Conservation (phyloP, 2,329 filamentous ascomycete species). For the Talaromyces verruculosus region DNA sequence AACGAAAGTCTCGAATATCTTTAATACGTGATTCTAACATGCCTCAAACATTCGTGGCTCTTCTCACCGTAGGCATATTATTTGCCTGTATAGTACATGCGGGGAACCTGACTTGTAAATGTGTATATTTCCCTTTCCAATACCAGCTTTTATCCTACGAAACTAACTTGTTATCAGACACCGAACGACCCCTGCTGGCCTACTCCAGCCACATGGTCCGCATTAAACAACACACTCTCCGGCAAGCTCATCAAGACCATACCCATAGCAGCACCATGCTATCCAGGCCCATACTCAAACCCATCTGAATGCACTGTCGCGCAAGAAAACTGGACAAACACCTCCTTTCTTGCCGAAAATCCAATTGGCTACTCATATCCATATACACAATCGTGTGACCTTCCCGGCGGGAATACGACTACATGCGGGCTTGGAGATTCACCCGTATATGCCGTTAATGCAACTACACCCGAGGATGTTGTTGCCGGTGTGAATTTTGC, state of each 20-base stretch:
- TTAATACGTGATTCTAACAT: neutral
- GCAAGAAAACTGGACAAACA: conserved; percentile 3
- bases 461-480: neutral
- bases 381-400: neutral
- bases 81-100: neutral
- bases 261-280: conserved; percentile 30
- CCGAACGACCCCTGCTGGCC: conserved; percentile 32
- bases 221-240: conserved; percentile 34
- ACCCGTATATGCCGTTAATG: conserved; percentile 13
- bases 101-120: neutral
- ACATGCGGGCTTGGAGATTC: conserved; percentile 4
- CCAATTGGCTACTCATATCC: conserved; percentile 13
- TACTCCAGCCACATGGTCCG: conserved; percentile 30
- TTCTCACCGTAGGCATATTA: neutral
- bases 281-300: conserved; percentile 20
- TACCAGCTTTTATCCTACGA: neutral
- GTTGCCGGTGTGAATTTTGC: conserved; percentile 17
- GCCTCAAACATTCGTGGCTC: neutral
- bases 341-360: neutral
- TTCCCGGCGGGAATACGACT: conserved; percentile 3
- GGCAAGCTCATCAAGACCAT: conserved; percentile 32
- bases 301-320: conserved; percentile 13
- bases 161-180: neutral
- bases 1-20: neutral
- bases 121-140: neutral